phyloP scores from a whole-genome alignment of 2,329 filamentous ascomycete species.

The Stagonosporopsis chrysanthemi region DNA sequence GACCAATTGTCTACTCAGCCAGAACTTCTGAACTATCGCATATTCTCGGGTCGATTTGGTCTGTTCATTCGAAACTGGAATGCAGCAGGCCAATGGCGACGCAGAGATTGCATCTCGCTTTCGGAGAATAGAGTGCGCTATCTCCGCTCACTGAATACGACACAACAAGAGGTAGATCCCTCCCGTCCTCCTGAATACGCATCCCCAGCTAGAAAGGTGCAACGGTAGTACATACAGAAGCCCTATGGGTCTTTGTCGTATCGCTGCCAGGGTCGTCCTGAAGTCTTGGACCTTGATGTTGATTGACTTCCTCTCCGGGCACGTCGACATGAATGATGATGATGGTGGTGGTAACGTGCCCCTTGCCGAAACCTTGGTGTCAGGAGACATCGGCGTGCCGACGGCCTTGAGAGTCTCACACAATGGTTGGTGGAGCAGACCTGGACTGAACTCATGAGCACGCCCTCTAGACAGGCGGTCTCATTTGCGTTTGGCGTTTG shows the following conservation, averaged over 20 bases:
- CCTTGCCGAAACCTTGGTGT: neutral
- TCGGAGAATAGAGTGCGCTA: constrained; percentile 22
- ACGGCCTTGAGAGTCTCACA: neutral
- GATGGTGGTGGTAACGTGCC: neutral
- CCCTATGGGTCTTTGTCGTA: constrained; percentile 9
- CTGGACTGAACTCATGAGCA: constrained; percentile 7
- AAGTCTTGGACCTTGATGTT: neutral
- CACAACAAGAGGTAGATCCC: constrained; percentile 16
- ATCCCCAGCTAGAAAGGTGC: constrained; percentile 11
- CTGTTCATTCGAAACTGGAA: constrained; percentile 2
- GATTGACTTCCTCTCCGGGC: constrained; percentile 18
- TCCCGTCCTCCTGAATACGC: constrained; percentile 1
- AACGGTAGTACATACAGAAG: constrained; percentile 7
- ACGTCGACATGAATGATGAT: constrained; percentile 6
- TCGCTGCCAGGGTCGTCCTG: neutral
- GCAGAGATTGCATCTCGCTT: neutral
- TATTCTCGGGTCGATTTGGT: neutral
- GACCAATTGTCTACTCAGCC: constrained; percentile 6
- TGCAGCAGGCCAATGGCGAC: constrained; percentile 5
- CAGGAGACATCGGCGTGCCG: neutral
- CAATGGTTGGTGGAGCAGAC: neutral
- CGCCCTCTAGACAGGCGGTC: neutral
- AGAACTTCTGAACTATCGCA: neutral
- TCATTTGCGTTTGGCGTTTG: constrained; percentile 6
- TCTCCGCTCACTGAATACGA: constrained; percentile 23